Evolutionary conservation across 441 rosid genomes (phyloP).

Genomic region (Kokia cookei): DNA sequence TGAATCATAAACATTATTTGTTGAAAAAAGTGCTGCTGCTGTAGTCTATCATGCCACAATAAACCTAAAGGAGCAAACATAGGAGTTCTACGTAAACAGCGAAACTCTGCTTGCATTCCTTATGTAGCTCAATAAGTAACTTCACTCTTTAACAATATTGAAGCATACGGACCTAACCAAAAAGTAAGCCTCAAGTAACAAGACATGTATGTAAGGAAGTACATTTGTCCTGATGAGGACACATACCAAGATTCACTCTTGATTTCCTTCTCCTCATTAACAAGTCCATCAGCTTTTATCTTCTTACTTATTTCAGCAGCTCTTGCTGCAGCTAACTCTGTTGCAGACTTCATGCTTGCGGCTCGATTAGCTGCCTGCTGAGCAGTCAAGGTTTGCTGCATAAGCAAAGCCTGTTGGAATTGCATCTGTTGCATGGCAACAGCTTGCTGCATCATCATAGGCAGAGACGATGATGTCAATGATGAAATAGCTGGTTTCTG

Average conservation of each 20-base stretch:
- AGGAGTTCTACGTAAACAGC: background rate
- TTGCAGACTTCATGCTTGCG: conserved; percentile 96
- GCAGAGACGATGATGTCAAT: conserved; percentile 70
- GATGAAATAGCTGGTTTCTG: conserved; percentile 62
- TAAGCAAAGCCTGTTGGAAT: conserved; percentile 95
- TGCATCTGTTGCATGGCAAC: conserved; percentile 99
- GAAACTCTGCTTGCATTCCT: background rate
- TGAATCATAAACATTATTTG: background rate
- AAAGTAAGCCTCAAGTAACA: background rate
- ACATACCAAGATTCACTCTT: conserved; percentile 61
- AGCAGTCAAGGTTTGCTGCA: conserved; percentile 95
- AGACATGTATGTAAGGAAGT: background rate
- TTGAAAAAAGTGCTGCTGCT: background rate
- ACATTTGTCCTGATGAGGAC: background rate
- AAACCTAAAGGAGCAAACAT: background rate
- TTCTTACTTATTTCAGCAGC: conserved; percentile 96
- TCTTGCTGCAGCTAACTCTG: conserved; percentile 96
- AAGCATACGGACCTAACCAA: background rate
- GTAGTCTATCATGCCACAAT: background rate
- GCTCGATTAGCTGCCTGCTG: conserved; percentile 98
- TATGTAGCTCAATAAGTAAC: background rate
- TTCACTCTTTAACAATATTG: background rate
- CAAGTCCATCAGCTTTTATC: conserved; percentile 82
- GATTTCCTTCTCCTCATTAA: conserved; percentile 55
- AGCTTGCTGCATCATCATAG: conserved; percentile 99